A percentile compares a stretch with the other conserved stretches of the same genome.
Evolutionary conservation across 306 rosid genomes (phyloP).

Genomic region (Potentilla sterilis): DNA sequence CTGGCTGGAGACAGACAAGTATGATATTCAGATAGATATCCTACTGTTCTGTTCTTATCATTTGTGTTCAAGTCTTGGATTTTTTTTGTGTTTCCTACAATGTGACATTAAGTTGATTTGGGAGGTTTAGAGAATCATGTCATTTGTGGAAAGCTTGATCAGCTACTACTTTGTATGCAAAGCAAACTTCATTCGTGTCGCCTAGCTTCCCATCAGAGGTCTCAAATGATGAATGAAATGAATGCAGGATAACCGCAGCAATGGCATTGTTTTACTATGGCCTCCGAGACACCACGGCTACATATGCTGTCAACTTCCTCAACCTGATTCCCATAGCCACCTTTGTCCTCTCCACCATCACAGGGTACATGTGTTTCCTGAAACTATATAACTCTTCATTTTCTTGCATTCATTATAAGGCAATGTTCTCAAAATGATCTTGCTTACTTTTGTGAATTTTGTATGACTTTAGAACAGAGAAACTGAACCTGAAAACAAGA

Average conservation of each 20-base stretch:
- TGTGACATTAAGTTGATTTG: not conserved
- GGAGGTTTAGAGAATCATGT: not conserved
- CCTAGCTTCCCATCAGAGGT: not conserved
- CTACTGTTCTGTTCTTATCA: not conserved
- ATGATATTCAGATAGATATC: not conserved
- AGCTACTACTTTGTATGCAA: not conserved
- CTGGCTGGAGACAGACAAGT: not conserved
- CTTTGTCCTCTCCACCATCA: conserved; percentile 42
- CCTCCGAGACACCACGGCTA: conserved; percentile 61
- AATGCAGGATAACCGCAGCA: conserved; percentile 50
- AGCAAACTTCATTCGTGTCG: not conserved
- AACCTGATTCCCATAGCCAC: conserved; percentile 60
- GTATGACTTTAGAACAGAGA: conserved; percentile 42
- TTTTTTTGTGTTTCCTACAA: not conserved
- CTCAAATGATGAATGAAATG: not conserved
- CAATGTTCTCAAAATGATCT: not conserved
- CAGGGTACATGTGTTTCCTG: conserved; percentile 23
- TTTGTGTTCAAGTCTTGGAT: not conserved
- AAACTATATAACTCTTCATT: not conserved
- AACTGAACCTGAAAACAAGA: conserved; percentile 21
- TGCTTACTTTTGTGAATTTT: not conserved
- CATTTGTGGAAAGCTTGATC: not conserved
- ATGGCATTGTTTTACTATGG: conserved; percentile 59
- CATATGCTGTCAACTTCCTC: conserved; percentile 60
- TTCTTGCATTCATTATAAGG: not conserved